Evolutionary conservation across 2,329 filamentous ascomycete species (phyloP).

Genomic region (Hymenoscyphus fructigenus): DNA sequence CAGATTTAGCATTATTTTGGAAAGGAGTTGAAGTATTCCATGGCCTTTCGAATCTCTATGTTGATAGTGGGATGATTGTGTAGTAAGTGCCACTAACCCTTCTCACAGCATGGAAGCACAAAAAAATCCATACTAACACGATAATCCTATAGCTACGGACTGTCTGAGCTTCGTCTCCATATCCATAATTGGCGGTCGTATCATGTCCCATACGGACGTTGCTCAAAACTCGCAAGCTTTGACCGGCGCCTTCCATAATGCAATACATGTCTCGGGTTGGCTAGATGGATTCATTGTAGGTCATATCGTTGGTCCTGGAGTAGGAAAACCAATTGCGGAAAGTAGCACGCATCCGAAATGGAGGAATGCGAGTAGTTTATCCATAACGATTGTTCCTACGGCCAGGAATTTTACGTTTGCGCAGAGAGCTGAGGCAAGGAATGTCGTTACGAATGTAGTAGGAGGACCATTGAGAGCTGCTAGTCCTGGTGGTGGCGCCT

Average conservation of each 20-base stretch:
- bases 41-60: conserved; percentile 43
- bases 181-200: conserved; percentile 15
- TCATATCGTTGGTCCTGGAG: conserved; percentile 16
- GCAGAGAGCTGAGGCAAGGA: background rate
- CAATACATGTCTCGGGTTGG: conserved; percentile 5
- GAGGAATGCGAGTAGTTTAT: conserved; percentile 11
- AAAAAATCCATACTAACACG: background rate
- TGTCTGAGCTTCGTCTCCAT: conserved; percentile 8
- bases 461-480: conserved; percentile 21
- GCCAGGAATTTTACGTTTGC: conserved; percentile 2
- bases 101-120: too few species aligned
- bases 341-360: conserved; percentile 9
- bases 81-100: too few species aligned
- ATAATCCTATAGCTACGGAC: conserved; percentile 2
- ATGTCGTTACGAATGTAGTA: background rate
- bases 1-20: conserved; percentile 47
- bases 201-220: conserved; percentile 14
- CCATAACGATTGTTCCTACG: conserved; percentile 6
- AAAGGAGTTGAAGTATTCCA: conserved; percentile 48
- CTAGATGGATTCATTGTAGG: conserved; percentile 9
- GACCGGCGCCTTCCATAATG: conserved; percentile 9
- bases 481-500: conserved; percentile 13
- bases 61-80: conserved; percentile 44
- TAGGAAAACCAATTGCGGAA: conserved; percentile 7
- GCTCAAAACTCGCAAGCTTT: conserved; percentile 8